phyloP scores from a whole-genome alignment of 768 basidiomycete genomes.

The Daedaleopsis sinensis region DNA sequence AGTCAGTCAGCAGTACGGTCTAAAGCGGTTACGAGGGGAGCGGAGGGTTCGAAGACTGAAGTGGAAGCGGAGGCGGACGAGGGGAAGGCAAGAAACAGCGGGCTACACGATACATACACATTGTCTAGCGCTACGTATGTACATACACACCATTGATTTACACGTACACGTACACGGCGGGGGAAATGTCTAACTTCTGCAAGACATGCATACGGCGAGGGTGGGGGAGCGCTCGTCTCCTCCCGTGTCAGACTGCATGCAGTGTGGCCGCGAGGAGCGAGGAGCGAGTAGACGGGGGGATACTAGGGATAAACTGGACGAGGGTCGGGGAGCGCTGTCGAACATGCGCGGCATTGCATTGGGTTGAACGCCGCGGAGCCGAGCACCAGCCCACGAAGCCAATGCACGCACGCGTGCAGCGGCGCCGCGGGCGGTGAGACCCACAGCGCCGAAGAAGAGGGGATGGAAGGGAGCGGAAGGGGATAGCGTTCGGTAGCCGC shows the following conservation, averaged over 20 bases:
- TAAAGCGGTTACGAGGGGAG: background rate
- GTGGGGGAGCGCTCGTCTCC: background rate
- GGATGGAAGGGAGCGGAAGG: background rate
- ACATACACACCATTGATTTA: background rate
- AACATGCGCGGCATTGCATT: too few species aligned
- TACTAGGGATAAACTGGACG: too few species aligned
- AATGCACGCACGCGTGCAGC: conserved; percentile 12
- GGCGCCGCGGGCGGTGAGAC: background rate
- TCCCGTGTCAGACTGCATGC: too few species aligned
- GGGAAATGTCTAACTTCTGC: background rate
- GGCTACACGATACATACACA: background rate
- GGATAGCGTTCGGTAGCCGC: background rate
- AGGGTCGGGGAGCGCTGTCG: background rate
- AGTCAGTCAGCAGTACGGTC: background rate
- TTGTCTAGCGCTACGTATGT: conserved; percentile 1
- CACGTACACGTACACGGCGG: background rate
- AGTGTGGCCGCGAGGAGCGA: background rate
- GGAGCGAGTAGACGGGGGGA: too few species aligned
- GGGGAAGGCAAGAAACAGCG: background rate
- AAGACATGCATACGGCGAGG: background rate
- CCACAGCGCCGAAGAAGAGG: background rate
- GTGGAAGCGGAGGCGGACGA: background rate
- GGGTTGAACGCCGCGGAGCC: conserved; percentile 12
- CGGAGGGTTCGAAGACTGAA: background rate
- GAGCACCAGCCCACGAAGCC: conserved; percentile 18